Evolutionary conservation across 2,329 filamentous ascomycete species (phyloP).

Genomic region (Cryphonectria japonica): DNA sequence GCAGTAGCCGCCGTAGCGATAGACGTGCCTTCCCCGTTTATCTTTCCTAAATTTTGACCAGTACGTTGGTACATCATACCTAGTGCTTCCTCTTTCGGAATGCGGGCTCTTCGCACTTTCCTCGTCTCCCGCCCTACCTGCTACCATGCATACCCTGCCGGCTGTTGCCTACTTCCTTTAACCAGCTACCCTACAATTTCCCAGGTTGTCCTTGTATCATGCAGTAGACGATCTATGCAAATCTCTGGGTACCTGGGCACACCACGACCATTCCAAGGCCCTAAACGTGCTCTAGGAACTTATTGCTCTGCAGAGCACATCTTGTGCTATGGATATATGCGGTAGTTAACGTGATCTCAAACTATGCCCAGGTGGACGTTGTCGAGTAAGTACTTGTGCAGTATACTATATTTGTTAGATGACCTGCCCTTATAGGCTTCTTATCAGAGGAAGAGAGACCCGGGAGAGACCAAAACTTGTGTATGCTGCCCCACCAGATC

Average conservation of each 20-base stretch:
- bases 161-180: too few species aligned
- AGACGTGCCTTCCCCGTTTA: background rate
- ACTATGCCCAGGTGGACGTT: too few species aligned
- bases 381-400: too few species aligned
- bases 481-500: background rate
- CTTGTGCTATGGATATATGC: background rate
- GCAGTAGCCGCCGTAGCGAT: background rate
- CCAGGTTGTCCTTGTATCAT: background rate
- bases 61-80: background rate
- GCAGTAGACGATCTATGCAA: background rate
- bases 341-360: background rate
- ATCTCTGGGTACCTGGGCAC: background rate
- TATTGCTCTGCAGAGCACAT: background rate
- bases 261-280: too few species aligned
- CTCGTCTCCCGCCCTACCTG: background rate
- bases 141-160: background rate
- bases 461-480: background rate
- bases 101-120: background rate
- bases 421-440: too few species aligned
- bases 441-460: background rate
- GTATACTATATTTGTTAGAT: too few species aligned
- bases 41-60: background rate
- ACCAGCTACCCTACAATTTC: background rate
- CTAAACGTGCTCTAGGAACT: too few species aligned
- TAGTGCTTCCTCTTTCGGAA: background rate